A percentile compares a stretch with the other conserved stretches of the same genome.
Evolutionary conservation across 495 filamentous ascomycete genomes (phyloP).

Genomic region (Penicillium coffeae): DNA sequence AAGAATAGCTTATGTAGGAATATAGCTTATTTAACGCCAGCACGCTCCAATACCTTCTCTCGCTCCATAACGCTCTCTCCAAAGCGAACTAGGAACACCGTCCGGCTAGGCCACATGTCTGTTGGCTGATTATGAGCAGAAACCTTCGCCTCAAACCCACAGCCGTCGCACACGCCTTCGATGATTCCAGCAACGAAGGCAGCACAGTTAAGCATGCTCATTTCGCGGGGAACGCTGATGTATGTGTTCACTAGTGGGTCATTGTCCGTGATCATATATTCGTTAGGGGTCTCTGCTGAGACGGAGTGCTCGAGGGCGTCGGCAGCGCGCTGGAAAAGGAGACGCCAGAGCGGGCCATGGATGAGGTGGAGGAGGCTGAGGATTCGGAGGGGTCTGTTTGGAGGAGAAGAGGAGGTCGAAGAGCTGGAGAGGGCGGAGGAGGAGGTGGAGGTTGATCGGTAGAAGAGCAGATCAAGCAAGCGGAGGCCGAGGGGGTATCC

Average conservation of each 20-base stretch:
- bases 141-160: conserved; percentile 81
- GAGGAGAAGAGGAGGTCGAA: conserved; percentile 60
- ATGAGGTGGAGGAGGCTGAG: conserved; percentile 92
- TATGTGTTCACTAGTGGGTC: conserved; percentile 93
- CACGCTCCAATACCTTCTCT: conserved; percentile 64
- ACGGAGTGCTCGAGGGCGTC: conserved; percentile 87
- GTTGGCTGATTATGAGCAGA: conserved; percentile 84
- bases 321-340: conserved; percentile 85
- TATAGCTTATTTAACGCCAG: conserved; percentile 38
- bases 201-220: conserved; percentile 94
- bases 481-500: conserved; percentile 93
- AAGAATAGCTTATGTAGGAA: not conserved
- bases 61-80: conserved; percentile 82
- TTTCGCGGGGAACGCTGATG: conserved; percentile 87
- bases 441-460: conserved; percentile 53
- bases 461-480: conserved; percentile 90
- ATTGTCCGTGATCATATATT: conserved; percentile 99
- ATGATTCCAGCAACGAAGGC: conserved; percentile 94
- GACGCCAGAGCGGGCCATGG: conserved; percentile 81
- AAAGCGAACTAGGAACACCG: conserved; percentile 92
- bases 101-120: conserved; percentile 90
- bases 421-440: conserved; percentile 80
- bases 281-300: conserved; percentile 74
- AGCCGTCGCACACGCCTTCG: conserved; percentile 91
- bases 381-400: conserved; percentile 79